Evolutionary conservation across 306 rosid genomes (phyloP), one percentile per base, ranked within the genome.

Genomic region (Citrullus colocynthis): DNA sequence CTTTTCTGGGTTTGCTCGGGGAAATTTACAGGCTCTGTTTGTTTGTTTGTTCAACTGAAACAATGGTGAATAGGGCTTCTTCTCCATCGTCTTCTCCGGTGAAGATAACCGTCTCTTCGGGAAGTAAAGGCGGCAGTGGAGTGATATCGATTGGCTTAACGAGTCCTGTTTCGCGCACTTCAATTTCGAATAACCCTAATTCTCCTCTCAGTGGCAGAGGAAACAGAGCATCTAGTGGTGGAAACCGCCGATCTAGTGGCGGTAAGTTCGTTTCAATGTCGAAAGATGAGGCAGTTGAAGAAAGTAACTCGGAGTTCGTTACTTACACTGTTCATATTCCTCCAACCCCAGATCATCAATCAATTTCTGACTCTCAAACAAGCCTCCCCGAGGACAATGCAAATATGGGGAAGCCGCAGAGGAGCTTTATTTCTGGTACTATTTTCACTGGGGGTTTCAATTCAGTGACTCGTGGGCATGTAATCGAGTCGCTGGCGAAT

Each of bases 311-410:
- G 0, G 92, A 90, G 14, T 88, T 67, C 41, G 92, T 90, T 4
- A n/a, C 81, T 2, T 92, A 92, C 80, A 90, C 97, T 10, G 97
- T 92, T 74, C 97, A 90, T 39, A 92, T 92, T 32, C 97, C 97
- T 51, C 92, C 97, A 28, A 92, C 97, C 17, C 97, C 97, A 0
- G 97, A 92, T 39, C 97, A 91, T 15, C 88, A 75, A 48, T 78
- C 92, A 1, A 78, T 88, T 59, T 84, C 93, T 15, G 59, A 80
- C 41, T 90, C 96, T 6, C 89, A 86, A 69, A 85, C 86, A 2
- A 89, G 91, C 75, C 81, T 88, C 30, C 34, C 78, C 0, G 96
- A 83, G 57, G 90, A 86, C 2, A n/a, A 21, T 18, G 75, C 62
- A 14, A 84, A 62, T 52, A n/a, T 62, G 8, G 81, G 82, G 12